phyloP scores from a whole-genome alignment of 2,329 filamentous ascomycete genomes.

The Neocatenulostroma microsporum region DNA sequence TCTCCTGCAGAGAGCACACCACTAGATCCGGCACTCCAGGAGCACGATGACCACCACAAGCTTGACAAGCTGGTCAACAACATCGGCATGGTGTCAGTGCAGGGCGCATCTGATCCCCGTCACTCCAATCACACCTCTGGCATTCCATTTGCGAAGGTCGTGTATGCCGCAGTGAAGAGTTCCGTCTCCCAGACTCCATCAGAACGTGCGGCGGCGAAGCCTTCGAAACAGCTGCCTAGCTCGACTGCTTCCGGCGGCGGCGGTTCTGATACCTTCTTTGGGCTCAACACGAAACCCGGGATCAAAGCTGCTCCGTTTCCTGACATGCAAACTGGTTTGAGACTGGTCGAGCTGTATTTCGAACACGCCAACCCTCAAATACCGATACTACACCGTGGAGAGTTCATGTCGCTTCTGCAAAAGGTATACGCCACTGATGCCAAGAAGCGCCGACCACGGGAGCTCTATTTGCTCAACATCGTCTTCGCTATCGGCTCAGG shows the following conservation, averaged over 20 bases:
- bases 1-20: constrained; percentile 15
- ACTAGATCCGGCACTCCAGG: constrained; percentile 27
- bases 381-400: constrained; percentile 77
- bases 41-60: constrained; percentile 50
- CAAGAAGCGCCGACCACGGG: constrained; percentile 61
- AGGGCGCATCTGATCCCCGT: constrained; percentile 68
- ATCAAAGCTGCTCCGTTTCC: constrained; percentile 83
- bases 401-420: constrained; percentile 85
- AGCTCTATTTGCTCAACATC: constrained; percentile 93
- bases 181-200: constrained; percentile 51
- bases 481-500: constrained; percentile 94
- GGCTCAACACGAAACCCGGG: constrained; percentile 81
- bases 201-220: constrained; percentile 54
- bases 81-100: constrained; percentile 67
- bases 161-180: constrained; percentile 86
- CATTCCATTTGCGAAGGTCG: constrained; percentile 88
- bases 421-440: constrained; percentile 65
- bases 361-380: constrained; percentile 96
- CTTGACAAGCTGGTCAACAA: constrained; percentile 61
- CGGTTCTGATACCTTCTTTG: constrained; percentile 91
- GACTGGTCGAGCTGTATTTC: constrained; percentile 78
- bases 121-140: constrained; percentile 80
- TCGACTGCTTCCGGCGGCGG: constrained; percentile 48
- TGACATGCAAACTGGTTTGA: constrained; percentile 61
- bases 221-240: constrained; percentile 49